Evolutionary conservation across 1,284 basidiomycete genomes (phyloP), one percentile per base, ranked within the genome.

Genomic region (Fomitopsis palustris): DNA sequence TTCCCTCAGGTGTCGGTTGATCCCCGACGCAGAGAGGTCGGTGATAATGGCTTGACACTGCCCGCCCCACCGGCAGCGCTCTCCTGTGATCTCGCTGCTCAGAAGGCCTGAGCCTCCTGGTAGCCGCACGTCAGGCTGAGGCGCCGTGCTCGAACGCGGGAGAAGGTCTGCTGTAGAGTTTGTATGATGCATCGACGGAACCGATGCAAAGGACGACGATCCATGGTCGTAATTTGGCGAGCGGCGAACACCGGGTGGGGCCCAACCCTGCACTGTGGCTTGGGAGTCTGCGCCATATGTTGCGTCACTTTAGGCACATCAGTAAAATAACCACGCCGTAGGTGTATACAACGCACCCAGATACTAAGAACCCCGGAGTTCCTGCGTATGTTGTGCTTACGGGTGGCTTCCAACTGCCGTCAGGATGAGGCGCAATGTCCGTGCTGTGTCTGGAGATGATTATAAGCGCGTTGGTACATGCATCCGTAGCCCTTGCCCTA

Each of bases 1-100:
- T 10, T 53, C 52, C 21, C 29, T 45, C 6, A 58, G 33, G 42
- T 58, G 57, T 2, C 53, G 38, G 8, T 21, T 58, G 51, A 58
- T 58, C 14, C 52, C 57, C 6, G 51, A 27, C 9, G 53, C 29
- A 10, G 52, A 27, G 23, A 47, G 31, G 23, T 54, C 51, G 4
- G 43, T 42, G 9, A 58, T 29, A 9, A 39, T 21, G 2, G 43
- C 27, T 21, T 38, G 27, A 17, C 53, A 54, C 17, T 42, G n/a
- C 9, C 38, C 53, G 7, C 53, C 53, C 53, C 53, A 54, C 53
- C 38, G 35, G 29, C 53, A 54, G 12, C 45, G 45, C 16, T 47
- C 45, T 14, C 45, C 45, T n/a, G n/a, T 27, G 23, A 27, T 2
- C 25, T 27, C 45, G 25, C 45, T 25, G 17, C 45, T 23, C 2